These are phyloP conservation scores for Fereydounia khargensis DNA, from an alignment of 1,284 basidiomycete species.

Conservation along the genomic window DNA sequence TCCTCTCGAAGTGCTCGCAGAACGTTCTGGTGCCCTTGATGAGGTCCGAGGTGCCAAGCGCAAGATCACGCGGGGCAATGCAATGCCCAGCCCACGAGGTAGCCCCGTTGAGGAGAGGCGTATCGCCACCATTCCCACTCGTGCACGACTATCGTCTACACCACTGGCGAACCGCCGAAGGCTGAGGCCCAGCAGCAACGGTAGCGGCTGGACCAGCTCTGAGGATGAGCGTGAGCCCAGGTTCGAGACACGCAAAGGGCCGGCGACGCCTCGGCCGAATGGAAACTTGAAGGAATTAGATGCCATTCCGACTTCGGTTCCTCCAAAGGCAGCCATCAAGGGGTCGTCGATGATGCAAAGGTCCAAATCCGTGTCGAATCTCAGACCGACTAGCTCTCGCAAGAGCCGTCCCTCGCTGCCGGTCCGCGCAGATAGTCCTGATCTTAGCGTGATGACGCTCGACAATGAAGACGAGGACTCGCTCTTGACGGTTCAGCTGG, in stretches of 20 bases:
- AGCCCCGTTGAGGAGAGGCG: not conserved
- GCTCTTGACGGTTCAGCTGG: no score
- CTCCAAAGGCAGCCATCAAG: not conserved
- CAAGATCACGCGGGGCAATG: conserved; percentile 6
- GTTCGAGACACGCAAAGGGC: no score
- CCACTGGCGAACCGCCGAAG: conserved; percentile 11
- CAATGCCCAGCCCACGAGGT: not conserved
- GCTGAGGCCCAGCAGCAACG: conserved; percentile 5
- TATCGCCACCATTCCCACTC: conserved; percentile 23
- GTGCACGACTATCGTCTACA: conserved; percentile 18
- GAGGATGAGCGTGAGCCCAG: conserved; percentile 20
- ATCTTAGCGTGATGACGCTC: conserved; percentile 12
- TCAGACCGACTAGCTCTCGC: no score
- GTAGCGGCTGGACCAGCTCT: conserved; percentile 11
- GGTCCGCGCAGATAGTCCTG: conserved; percentile 12
- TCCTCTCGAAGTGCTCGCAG: conserved; percentile 23
- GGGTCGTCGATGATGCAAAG: not conserved
- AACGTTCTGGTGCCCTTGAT: conserved; percentile 25
- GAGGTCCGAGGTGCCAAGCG: conserved; percentile 22
- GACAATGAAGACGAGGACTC: conserved; percentile 22
- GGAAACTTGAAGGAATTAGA: no score
- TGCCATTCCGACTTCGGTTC: conserved; percentile 4
- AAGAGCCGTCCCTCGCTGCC: conserved; percentile 4
- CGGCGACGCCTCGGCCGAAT: no score
- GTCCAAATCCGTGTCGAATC: conserved; percentile 9